These are phyloP conservation scores for Talinum fruticosum DNA, from an alignment of 148 eudicot species.

Conservation along the genomic window DNA sequence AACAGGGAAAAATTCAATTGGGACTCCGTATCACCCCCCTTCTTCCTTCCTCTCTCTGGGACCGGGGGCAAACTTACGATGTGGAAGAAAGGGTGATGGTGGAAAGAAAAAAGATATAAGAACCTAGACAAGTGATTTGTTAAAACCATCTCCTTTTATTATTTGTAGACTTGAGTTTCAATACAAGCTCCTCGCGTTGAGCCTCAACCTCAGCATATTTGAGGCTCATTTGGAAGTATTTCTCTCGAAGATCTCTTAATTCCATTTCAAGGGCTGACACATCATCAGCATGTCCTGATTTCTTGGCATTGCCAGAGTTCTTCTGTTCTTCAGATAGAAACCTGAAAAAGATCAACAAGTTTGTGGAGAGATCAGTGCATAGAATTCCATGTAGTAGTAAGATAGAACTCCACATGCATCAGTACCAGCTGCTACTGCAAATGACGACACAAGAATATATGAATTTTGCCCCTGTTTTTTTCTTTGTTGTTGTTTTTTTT, in stretches of 20 bases:
- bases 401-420: not conserved
- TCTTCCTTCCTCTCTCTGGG: not conserved
- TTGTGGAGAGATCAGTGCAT: not conserved
- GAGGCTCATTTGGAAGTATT: constrained; percentile 80
- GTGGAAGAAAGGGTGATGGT: not conserved
- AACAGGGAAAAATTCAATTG: not conserved
- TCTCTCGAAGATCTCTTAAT: constrained; percentile 71
- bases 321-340: constrained; percentile 39
- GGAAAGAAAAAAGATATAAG: not conserved
- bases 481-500: too few relatives aligned
- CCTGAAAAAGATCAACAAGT: constrained; percentile 29
- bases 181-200: constrained; percentile 83
- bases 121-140: constrained; percentile 21
- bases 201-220: constrained; percentile 90
- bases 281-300: constrained; percentile 34
- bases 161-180: constrained; percentile 62
- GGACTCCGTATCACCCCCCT: not conserved
- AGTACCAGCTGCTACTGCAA: not conserved
- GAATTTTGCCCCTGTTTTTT: not conserved
- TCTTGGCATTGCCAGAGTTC: constrained; percentile 26
- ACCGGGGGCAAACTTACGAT: not conserved
- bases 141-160: constrained; percentile 66
- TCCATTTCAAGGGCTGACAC: constrained; percentile 59
- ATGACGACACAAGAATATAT: not conserved
- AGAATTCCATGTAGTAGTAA: not conserved